These are phyloP conservation scores for Pseudogymnoascus sp. DNA, from an alignment of 2,329 filamentous ascomycete genomes.

Conservation along the genomic window DNA sequence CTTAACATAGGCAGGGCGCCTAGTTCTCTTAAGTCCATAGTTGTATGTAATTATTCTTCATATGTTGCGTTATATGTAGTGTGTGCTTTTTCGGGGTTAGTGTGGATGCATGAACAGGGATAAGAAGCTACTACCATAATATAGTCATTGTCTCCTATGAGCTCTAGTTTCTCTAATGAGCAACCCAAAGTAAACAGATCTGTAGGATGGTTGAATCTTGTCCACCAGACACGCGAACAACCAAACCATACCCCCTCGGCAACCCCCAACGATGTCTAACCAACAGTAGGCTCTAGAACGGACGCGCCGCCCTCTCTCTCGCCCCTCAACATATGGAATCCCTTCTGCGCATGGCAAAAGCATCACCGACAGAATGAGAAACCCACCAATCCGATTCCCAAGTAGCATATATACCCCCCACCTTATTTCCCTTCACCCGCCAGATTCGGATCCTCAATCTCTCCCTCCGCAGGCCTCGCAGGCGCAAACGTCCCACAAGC, in stretches of 20 bases:
- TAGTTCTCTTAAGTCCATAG: not conserved
- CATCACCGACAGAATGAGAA: not conserved
- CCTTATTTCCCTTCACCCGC: not conserved
- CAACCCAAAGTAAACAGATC: not conserved
- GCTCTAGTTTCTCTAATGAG: not conserved
- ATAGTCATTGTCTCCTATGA: not conserved
- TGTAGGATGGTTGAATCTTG: not conserved
- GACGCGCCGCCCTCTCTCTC: not conserved
- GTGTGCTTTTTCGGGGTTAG: not conserved
- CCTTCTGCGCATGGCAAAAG: no score
- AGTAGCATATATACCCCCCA: not conserved
- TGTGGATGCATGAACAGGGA: not conserved
- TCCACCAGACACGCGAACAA: not conserved
- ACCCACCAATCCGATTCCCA: not conserved
- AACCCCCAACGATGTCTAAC: not conserved
- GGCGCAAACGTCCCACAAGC: conserved; percentile 70
- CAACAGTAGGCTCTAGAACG: not conserved
- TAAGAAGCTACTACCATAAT: not conserved
- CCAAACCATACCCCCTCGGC: not conserved
- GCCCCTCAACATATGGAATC: not conserved
- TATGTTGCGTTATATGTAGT: not conserved
- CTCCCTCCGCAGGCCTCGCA: conserved; percentile 52
- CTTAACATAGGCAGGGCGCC: not conserved
- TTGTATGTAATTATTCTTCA: not conserved
- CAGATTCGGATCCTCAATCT: conserved; percentile 51